These are phyloP conservation scores for Fusarium tricinctum DNA, from an alignment of 2,329 filamentous ascomycete genomes.

Conservation along the genomic window DNA sequence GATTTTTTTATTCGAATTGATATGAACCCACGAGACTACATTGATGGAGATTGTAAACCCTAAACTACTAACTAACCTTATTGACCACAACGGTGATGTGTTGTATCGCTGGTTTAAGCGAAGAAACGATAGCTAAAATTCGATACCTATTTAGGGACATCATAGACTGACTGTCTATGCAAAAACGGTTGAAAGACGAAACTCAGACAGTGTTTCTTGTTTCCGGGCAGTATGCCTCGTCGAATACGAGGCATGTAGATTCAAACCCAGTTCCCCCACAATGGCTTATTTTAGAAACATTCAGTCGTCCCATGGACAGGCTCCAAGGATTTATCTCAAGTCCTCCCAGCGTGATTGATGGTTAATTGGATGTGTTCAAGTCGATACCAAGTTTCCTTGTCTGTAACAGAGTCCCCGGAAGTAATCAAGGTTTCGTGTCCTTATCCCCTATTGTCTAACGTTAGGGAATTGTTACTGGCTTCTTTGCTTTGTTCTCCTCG, in stretches of 20 bases:
- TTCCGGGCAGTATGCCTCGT: slow-evolving; percentile 6
- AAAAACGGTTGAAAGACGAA: slow-evolving; percentile 3
- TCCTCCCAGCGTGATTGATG: background rate
- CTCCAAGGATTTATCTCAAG: background rate
- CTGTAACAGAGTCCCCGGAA: slow-evolving; percentile 8
- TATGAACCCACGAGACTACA: background rate
- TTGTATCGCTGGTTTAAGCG: background rate
- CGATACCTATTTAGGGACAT: background rate
- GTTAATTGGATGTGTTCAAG: background rate
- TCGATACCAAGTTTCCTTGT: background rate
- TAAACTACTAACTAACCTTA: background rate
- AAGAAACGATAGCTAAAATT: background rate
- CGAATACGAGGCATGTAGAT: slow-evolving; percentile 20
- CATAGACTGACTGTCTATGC: background rate
- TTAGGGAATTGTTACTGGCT: background rate
- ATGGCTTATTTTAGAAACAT: slow-evolving; percentile 13
- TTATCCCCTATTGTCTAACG: background rate
- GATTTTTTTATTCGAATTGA: background rate
- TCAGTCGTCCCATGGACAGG: background rate
- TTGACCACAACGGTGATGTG: background rate
- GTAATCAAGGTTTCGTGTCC: slow-evolving; percentile 4
- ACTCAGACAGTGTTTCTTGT: background rate
- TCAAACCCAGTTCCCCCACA: slow-evolving; percentile 2
- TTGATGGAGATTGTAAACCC: background rate
- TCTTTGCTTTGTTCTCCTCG: slow-evolving; percentile 12